Conservation (phyloP, 2,329 filamentous ascomycete genomes). For the Dactylonectria macrodidyma region DNA sequence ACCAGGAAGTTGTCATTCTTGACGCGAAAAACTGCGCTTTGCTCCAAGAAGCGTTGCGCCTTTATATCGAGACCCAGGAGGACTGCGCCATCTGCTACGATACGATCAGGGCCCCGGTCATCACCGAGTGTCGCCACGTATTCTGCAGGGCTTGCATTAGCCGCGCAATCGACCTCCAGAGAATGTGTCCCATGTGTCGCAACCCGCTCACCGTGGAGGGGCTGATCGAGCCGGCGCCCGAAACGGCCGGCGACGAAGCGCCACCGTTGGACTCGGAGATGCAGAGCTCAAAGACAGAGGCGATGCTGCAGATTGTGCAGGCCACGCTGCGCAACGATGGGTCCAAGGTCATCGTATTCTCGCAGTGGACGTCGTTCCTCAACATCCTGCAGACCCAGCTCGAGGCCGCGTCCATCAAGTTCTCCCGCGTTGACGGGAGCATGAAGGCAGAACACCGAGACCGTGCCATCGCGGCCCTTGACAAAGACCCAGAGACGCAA, state of each 20-base stretch:
- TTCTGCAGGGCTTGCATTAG: conserved; percentile 84
- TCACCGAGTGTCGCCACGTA: conserved; percentile 87
- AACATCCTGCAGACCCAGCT: conserved; percentile 81
- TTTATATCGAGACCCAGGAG: conserved; percentile 85
- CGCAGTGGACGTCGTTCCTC: conserved; percentile 84
- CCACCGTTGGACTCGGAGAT: conserved; percentile 72
- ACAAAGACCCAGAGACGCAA: conserved; percentile 76
- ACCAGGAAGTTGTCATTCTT: conserved; percentile 76
- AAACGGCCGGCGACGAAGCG: conserved; percentile 61
- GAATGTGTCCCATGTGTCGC: conserved; percentile 89
- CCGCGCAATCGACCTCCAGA: conserved; percentile 80
- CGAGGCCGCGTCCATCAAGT: conserved; percentile 70
- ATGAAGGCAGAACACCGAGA: conserved; percentile 83
- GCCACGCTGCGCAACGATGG: conserved; percentile 75
- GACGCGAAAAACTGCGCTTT: conserved; percentile 80
- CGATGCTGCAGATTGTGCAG: conserved; percentile 80
- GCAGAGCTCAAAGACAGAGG: conserved; percentile 87
- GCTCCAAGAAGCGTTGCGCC: conserved; percentile 81
- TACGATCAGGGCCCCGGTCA: conserved; percentile 78
- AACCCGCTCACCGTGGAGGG: conserved; percentile 73
- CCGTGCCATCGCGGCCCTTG: conserved; percentile 76
- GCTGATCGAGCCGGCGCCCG: conserved; percentile 75
- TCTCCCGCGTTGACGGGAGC: conserved; percentile 83
- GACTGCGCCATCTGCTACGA: conserved; percentile 89
- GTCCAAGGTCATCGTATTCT: conserved; percentile 82